Conservation (phyloP, 2,329 filamentous ascomycete species). For the Hypoxylon sp. region DNA sequence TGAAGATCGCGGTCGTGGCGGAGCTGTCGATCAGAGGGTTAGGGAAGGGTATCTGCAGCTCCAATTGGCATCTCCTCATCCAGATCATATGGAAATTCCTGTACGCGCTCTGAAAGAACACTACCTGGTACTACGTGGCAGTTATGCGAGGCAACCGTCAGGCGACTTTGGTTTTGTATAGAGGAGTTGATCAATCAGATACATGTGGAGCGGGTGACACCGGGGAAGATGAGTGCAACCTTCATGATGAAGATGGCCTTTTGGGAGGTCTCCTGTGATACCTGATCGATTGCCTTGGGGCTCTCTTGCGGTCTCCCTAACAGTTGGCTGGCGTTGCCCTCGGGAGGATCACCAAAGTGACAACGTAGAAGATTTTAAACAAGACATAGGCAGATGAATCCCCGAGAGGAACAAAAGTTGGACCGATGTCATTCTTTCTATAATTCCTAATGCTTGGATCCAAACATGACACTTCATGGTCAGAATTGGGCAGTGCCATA, state of each 20-base stretch:
- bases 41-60: slow-evolving; percentile 46
- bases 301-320: slow-evolving; percentile 2
- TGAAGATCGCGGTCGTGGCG: slow-evolving; percentile 38
- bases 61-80: slow-evolving; percentile 40
- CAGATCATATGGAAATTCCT: slow-evolving; percentile 36
- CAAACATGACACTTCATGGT: slow-evolving; percentile 29
- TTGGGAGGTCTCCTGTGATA: slow-evolving; percentile 25
- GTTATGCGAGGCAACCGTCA: slow-evolving; percentile 40
- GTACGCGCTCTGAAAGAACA: slow-evolving; percentile 33
- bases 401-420: slow-evolving; percentile 1
- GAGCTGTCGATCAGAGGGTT: slow-evolving; percentile 42
- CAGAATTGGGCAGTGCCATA: slow-evolving; percentile 24
- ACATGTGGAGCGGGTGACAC: slow-evolving; percentile 29
- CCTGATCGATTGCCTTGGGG: slow-evolving; percentile 21
- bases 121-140: slow-evolving; percentile 45
- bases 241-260: slow-evolving; percentile 20
- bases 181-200: slow-evolving; percentile 21
- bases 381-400: slow-evolving; percentile 32
- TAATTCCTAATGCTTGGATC: slow-evolving; percentile 33
- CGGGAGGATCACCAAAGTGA: slow-evolving; percentile 24
- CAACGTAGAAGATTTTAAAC: slow-evolving; percentile 28
- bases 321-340: background rate
- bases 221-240: slow-evolving; percentile 33
- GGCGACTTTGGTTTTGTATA: slow-evolving; percentile 35
- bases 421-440: slow-evolving; percentile 14